Evolutionary conservation across 768 basidiomycete genomes (phyloP), one percentile per base, ranked within the genome.

Genomic region (Auricularia sp.): DNA sequence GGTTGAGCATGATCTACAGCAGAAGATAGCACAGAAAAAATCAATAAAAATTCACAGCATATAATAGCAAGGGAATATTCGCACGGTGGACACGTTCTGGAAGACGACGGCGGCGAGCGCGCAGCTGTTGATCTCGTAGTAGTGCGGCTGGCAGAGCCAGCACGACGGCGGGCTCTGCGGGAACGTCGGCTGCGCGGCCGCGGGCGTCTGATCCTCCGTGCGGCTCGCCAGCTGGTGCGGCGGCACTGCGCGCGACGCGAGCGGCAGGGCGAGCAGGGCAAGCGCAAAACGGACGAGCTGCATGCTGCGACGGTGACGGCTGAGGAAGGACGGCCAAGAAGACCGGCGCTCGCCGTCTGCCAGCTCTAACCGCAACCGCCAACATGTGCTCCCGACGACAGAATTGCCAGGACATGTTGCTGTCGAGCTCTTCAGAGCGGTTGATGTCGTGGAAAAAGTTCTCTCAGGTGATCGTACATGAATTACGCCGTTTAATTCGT

Each of bases 1-100:
- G 86, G 66, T 87, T 85, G 68, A 83, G 83, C 56, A 87, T 79
- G 67, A 87, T 77, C 86, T 87, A 39, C 53, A 29, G 29, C 0
- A 8, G 0, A 42, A 8, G 4, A 34, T 35, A 36, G 29, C 33
- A n/a, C 34, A 35, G 16, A 18, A 42, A 39, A 6, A 14, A 33
- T 29, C 33, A 11, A 18, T 21, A 5, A 36, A 33, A 18, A 1
- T 47, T 43, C 34, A 29, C 61, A 60, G 51, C 14, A 51, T 44
- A 58, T 16, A 34, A 23, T 43, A 6, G 1, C 43, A 3, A 35
- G 60, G 29, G 3, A 29, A 29, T 10, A 11, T 23, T 70, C 78
- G 62, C 60, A 85, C 85, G 73, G 77, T 79, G 12, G 80, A 74
- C 69, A 84, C 76, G 71, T 87, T 86, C 18, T 82, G 79, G 34